phyloP scores from a whole-genome alignment of 148 eudicot species.

The Rhododendron vialii region DNA sequence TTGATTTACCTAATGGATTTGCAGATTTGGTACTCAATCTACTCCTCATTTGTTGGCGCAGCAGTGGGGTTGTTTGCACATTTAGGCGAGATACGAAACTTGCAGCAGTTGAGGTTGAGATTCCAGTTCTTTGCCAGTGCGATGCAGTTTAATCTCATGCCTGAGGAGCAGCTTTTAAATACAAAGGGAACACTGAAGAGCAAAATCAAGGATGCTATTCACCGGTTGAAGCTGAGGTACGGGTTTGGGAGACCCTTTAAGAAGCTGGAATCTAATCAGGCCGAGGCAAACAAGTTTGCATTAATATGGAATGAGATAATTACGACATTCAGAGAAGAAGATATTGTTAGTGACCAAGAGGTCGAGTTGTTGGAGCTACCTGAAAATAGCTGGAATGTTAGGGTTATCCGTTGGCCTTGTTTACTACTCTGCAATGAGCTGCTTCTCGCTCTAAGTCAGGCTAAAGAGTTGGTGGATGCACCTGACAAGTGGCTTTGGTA shows the following conservation, averaged over 20 bases:
- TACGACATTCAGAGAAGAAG: constrained; percentile 74
- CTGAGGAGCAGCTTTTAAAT: constrained; percentile 72
- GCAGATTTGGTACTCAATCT: constrained; percentile 86
- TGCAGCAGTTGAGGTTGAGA: constrained; percentile 77
- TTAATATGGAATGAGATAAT: constrained; percentile 85
- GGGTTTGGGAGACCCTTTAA: constrained; percentile 75
- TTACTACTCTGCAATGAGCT: constrained; percentile 82
- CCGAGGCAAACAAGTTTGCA: constrained; percentile 79
- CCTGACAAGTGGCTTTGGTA: constrained; percentile 85
- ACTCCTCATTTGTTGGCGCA: constrained; percentile 77
- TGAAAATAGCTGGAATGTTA: constrained; percentile 66
- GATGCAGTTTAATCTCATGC: constrained; percentile 85
- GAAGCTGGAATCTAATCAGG: constrained; percentile 77
- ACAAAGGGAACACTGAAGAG: constrained; percentile 46
- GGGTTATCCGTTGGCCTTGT: constrained; percentile 89
- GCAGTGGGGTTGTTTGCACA: constrained; percentile 68
- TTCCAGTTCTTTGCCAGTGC: constrained; percentile 93
- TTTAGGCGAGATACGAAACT: constrained; percentile 77
- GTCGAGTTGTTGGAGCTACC: constrained; percentile 81
- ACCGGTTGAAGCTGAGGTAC: constrained; percentile 72
- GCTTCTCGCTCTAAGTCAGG: constrained; percentile 78
- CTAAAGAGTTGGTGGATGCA: constrained; percentile 73
- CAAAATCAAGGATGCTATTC: constrained; percentile 54
- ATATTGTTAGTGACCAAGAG: constrained; percentile 67
- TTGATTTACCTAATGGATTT: constrained; percentile 78